Evolutionary conservation across 2,329 filamentous ascomycete species (phyloP), one percentile per base, ranked within the genome.

Genomic region (Fusarium ramigenum): DNA sequence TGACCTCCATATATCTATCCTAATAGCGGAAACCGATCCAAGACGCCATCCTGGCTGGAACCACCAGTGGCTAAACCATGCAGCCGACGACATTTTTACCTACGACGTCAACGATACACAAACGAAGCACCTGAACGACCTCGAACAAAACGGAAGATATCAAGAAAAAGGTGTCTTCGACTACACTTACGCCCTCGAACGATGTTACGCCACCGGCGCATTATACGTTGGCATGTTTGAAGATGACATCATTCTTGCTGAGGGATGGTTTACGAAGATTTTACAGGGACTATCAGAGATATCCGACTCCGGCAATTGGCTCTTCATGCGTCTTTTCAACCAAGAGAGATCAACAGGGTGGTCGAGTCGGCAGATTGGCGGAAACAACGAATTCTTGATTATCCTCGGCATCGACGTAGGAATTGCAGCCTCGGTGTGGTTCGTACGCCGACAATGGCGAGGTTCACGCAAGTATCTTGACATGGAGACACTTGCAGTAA

Each of bases 321-420:
- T 70, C 3, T 70, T 65, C 7, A 70, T 70, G 66, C 53, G 67
- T 15, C 47, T 70, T 7, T 70, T 70, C 10, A 70, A 70, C 25
- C 53, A 70, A 6, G 67, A 70, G 30, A 37, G 66, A 7, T 70
- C 66, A 8, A 70, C 40, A 10, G 66, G 67, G 7, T 70, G 60
- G 53, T 44, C 53, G 16, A 70, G 66, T 18, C 53, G n/a, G 4
- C 43, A 69, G 1, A 70, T 70, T 18, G 66, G 67, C 1, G 66
- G 53, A 4, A 70, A 70, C 9, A 59, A 60, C 30, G 67, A 70
- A 3, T 32, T 56, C 7, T 66, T 39, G 34, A 70, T 70, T 1
- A 70, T 70, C 0, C 5, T 70, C 1, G 67, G 67, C 8, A 25
- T 70, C 4, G 47, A 61, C 4, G 14, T 66, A 6, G 53, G 47